Evolutionary conservation across 164 flowering plant genomes (phyloP), one percentile per base, ranked within the genome.

Genomic region (Macadamia tetraphylla): DNA sequence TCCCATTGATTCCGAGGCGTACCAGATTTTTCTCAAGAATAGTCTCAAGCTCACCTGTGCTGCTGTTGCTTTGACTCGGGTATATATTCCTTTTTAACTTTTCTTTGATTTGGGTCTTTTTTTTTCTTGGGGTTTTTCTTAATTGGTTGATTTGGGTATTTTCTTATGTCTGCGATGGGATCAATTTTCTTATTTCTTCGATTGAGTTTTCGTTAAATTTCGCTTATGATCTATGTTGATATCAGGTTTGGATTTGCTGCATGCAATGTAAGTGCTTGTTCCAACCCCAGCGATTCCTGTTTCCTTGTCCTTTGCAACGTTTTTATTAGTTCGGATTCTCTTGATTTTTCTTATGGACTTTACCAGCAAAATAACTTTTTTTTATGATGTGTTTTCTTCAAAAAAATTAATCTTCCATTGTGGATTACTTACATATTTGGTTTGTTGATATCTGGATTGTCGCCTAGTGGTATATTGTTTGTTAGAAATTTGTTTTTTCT

Each of bases 21-120:
- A 92, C 70, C 97, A 87, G 72, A 87, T 83, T 29, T 71, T 82
- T 53, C 92, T 95, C 43, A 89, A 89, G 77, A 83, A 79, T 60
- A 84, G 82, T 29, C 96, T 95, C 68, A 80, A 89, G 64, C 70
- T 90, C 30, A 97, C 96, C 15, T 95, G 99, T 64, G 98, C 98
- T 15, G 99, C 98, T 49, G 94, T 90, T 7, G 98, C 96, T 17
- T 48, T 87, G 71, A 68, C 87, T 3, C 73, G 96, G 82, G 99
- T 95, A 77, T 32, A 30, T 29, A 58, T n/a, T 67, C 51, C 58
- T 63, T 71, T 58, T 13, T 0, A 70, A 43, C 40, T 40, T 73
- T 56, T 70, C 9, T 46, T 7, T 30, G 46, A 23, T 67, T 62
- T 63, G 48, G 29, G 18, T 23, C 17, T 58, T 30, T 31, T 9